These are phyloP conservation scores for Trapa bicornis DNA, from an alignment of 345 rosid genomes.

Conservation along the genomic window DNA sequence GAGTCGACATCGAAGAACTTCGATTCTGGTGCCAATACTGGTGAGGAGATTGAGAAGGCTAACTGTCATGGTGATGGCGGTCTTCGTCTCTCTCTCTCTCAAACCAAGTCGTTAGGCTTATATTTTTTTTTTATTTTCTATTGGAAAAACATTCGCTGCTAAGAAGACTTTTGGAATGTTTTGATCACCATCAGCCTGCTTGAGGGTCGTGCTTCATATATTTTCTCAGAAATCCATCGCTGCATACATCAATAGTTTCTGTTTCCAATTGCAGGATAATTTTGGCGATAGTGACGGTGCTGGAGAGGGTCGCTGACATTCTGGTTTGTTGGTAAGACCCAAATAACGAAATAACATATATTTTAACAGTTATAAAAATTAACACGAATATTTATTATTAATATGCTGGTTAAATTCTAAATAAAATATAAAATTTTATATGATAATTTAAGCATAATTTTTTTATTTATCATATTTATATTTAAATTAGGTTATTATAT, in stretches of 20 bases:
- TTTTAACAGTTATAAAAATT: too few species aligned
- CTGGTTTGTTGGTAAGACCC: constrained; percentile 57
- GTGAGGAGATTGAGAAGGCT: constrained; percentile 18
- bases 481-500: too few species aligned
- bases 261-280: constrained; percentile 51
- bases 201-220: neutral
- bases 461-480: too few species aligned
- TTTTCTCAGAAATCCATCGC: neutral
- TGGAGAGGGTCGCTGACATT: constrained; percentile 55
- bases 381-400: too few species aligned
- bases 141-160: neutral
- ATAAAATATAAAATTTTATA: too few species aligned
- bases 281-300: constrained; percentile 51
- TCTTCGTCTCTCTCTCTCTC: too few species aligned
- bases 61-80: too few species aligned
- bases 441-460: too few species aligned
- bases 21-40: constrained; percentile 95
- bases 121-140: too few species aligned
- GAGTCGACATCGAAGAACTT: constrained; percentile 61
- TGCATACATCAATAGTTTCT: neutral
- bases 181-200: neutral
- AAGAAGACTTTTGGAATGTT: neutral
- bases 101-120: too few species aligned
- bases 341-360: neutral
- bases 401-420: too few species aligned